These are phyloP conservation scores for Gossypioides kirkii DNA, from an alignment of 345 rosid species.

Conservation along the genomic window DNA sequence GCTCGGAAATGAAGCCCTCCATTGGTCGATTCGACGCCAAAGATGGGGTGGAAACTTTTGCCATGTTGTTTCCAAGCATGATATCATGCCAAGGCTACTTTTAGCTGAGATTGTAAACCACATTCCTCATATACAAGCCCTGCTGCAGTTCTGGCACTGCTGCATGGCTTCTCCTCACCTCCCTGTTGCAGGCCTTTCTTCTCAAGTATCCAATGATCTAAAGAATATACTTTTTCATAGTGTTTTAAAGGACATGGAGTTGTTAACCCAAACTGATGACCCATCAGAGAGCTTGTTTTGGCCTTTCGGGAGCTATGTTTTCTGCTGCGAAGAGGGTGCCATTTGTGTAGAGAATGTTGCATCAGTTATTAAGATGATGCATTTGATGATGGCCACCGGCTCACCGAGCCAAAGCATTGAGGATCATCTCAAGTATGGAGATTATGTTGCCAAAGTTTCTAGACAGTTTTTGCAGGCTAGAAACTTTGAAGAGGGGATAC, in stretches of 20 bases:
- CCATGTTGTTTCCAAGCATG: constrained; percentile 56
- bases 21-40: constrained; percentile 45
- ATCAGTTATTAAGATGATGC: constrained; percentile 52
- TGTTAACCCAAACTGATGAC: not conserved
- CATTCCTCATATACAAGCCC: not conserved
- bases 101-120: constrained; percentile 30
- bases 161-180: constrained; percentile 22
- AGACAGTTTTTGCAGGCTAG: constrained; percentile 35
- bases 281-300: constrained; percentile 25
- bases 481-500: constrained; percentile 31
- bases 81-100: constrained; percentile 49
- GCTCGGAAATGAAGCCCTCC: constrained; percentile 62
- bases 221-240: constrained; percentile 16
- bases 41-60: constrained; percentile 69
- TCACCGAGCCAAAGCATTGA: constrained; percentile 32
- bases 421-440: constrained; percentile 61
- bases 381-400: constrained; percentile 31
- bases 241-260: constrained; percentile 20
- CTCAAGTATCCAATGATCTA: constrained; percentile 16
- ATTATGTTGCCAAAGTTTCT: constrained; percentile 36
- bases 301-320: constrained; percentile 72
- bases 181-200: not conserved
- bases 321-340: constrained; percentile 71
- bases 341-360: constrained; percentile 59
- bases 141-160: constrained; percentile 31